A percentile compares a stretch with the other conserved stretches of the same genome.
These are phyloP conservation scores for Fusarium sp. DNA, from an alignment of 2,329 filamentous ascomycete species.

Conservation along the genomic window DNA sequence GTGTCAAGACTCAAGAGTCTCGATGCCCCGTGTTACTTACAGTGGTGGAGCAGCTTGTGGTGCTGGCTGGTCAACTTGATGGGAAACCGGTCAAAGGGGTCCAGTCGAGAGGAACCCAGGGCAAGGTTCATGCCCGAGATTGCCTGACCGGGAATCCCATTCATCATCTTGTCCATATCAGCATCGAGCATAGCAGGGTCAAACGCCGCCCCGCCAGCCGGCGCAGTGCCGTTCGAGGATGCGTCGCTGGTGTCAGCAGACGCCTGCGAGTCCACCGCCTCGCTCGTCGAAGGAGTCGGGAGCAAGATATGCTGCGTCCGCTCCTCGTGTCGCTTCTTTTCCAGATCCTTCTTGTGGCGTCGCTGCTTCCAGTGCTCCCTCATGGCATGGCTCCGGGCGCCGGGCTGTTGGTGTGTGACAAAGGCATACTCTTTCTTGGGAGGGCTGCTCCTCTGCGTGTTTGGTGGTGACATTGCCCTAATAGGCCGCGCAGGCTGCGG, in stretches of 20 bases:
- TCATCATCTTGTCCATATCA: background rate
- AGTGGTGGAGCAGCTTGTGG: constrained; percentile 19
- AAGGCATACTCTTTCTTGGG: constrained; percentile 8
- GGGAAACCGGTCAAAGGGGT: constrained; percentile 18
- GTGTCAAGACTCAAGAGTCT: background rate
- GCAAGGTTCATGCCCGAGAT: constrained; percentile 19
- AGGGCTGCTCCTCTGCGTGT: constrained; percentile 4
- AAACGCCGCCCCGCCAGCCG: background rate
- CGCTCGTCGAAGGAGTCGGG: constrained; percentile 6
- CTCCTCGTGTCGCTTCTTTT: constrained; percentile 12
- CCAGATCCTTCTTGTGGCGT: constrained; percentile 30
- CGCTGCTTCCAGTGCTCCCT: constrained; percentile 55
- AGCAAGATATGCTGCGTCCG: constrained; percentile 22
- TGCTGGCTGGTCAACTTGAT: constrained; percentile 6
- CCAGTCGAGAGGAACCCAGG: constrained; percentile 3
- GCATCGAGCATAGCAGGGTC: background rate
- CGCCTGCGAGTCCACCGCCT: constrained; percentile 1
- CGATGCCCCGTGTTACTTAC: background rate
- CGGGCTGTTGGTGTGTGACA: background rate
- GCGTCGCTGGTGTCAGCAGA: background rate
- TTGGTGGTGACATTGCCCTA: constrained; percentile 16
- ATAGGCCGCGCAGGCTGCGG: background rate
- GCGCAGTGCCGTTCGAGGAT: background rate
- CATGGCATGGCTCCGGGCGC: constrained; percentile 55
- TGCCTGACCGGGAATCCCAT: constrained; percentile 7